Base-by-base conservation (phyloP, 768 basidiomycete species). In the Pilatotrama ljubarskyi region DNA sequence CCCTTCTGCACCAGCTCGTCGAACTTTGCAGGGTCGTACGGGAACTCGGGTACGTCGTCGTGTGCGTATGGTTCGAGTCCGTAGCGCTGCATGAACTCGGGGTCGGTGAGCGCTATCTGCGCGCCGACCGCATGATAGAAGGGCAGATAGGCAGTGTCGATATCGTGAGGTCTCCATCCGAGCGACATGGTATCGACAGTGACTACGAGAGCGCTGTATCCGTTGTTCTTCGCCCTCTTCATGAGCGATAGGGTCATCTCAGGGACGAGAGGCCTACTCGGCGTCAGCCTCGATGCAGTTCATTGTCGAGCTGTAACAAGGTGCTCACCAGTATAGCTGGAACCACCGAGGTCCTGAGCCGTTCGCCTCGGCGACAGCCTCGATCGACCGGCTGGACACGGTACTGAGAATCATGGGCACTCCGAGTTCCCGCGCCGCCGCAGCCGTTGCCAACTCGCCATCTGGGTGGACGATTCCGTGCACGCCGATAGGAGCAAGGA, bases 141-240 rank as follows among this genome's bases (percentile, higher is more conserved):
- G 5, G 90, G 90, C 14, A 89, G 77, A 68, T 83, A 92, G 0
- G 82, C 76, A 2, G 72, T 78, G 50, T 83, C 78, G 55, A 93
- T 75, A 67, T 93, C 90, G 70, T 87, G 85, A 3, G 88, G 88
- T 3, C 89, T 83, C 88, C 87, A 92, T 18, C 88, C 90, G 35
- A 91, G 71, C 0, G 74, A 52, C 80, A 85, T 85, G 1, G 89
- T 88, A 71, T 93, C 91, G 13, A 92, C 77, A 0, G 91, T 92
- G 63, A 93, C 78, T n/a, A 93, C 83, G 37, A 93, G 84, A 13
- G 85, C 83, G 5, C 76, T 82, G 74, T 84, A 93, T 14, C 87
- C 87, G 54, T 73, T 83, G 1, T 75, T 77, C 70, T 90, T 89
- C 13, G 84, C 87, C 2, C 91, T 83, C 13, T 75, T 73, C 24